Conservation (phyloP, 176 grass and related monocot genomes). For the Triticum urartu region DNA sequence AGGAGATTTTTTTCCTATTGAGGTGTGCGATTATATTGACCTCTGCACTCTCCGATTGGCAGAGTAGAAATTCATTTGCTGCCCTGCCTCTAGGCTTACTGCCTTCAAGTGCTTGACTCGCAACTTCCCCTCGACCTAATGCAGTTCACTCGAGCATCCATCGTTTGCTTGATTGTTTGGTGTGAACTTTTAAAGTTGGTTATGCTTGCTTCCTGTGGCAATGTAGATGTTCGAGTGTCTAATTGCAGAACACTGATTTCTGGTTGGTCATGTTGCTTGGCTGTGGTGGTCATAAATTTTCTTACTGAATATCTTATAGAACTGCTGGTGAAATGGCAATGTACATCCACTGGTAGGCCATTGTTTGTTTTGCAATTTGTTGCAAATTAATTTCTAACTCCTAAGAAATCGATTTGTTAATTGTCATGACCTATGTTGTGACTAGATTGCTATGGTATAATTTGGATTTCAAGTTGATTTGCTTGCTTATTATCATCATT, state of each 20-base stretch:
- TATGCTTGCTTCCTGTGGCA: not conserved
- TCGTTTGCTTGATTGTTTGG: not conserved
- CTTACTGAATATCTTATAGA: not conserved
- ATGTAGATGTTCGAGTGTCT: not conserved
- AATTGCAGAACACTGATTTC: not conserved
- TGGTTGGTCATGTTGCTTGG: conserved; percentile 9
- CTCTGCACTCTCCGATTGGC: not conserved
- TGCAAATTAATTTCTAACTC: not conserved
- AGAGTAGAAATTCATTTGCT: not conserved
- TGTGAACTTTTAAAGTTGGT: not conserved
- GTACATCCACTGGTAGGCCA: not conserved
- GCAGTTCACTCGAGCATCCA: not conserved
- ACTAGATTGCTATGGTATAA: not conserved
- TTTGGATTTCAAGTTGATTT: conserved; percentile 8
- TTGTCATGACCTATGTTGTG: not conserved
- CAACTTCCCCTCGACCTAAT: conserved; percentile 6
- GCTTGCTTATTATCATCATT: conserved; percentile 16
- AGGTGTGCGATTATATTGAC: not conserved
- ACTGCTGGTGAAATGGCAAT: not conserved
- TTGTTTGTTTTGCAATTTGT: not conserved
- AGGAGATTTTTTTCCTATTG: not conserved
- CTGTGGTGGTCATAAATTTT: not conserved
- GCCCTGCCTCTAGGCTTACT: not conserved
- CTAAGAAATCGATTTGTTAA: not conserved
- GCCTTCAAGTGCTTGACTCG: not conserved